Conservation (phyloP, 805 yeast genomes). For the Phaffomyces opuntiae region DNA sequence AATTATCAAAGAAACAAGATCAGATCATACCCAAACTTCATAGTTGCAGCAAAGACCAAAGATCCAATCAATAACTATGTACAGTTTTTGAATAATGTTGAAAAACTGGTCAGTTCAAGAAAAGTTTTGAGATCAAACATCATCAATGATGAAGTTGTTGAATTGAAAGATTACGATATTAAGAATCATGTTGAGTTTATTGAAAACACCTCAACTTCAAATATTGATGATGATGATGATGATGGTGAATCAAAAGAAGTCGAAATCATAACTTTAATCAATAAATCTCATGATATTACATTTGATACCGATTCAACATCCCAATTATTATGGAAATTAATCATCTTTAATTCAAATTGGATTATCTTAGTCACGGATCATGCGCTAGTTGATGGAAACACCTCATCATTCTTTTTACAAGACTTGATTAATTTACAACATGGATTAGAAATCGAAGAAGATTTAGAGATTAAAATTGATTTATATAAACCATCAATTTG, state of each 20-base stretch:
- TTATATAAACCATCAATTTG: conserved; percentile 1
- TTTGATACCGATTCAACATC: neutral
- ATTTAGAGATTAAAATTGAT: neutral
- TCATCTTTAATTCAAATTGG: conserved; percentile 2
- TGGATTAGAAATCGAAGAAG: conserved; percentile 5
- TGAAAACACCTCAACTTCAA: neutral
- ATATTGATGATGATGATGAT: too few species aligned
- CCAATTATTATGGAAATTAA: conserved; percentile 5
- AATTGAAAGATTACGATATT: neutral
- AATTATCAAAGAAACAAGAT: conserved; percentile 2
- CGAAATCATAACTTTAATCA: neutral
- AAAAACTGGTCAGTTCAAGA: neutral
- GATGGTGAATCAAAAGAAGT: neutral
- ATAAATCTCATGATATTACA: neutral
- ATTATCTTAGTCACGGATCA: conserved; percentile 4
- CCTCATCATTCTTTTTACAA: conserved; percentile 3
- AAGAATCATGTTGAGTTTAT: neutral
- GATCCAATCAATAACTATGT: neutral
- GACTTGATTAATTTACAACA: conserved; percentile 3
- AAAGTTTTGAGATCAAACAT: conserved; percentile 2
- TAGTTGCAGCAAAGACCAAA: conserved; percentile 2
- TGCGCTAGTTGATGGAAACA: conserved; percentile 2
- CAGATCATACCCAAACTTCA: conserved; percentile 4
- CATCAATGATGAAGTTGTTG: neutral
- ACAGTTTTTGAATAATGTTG: neutral